Percentiles rank a stretch among this genome's conserved stretches.
These are phyloP conservation scores for Salinomyces thailandicus DNA, from an alignment of 2,329 filamentous ascomycete genomes.

Conservation along the genomic window DNA sequence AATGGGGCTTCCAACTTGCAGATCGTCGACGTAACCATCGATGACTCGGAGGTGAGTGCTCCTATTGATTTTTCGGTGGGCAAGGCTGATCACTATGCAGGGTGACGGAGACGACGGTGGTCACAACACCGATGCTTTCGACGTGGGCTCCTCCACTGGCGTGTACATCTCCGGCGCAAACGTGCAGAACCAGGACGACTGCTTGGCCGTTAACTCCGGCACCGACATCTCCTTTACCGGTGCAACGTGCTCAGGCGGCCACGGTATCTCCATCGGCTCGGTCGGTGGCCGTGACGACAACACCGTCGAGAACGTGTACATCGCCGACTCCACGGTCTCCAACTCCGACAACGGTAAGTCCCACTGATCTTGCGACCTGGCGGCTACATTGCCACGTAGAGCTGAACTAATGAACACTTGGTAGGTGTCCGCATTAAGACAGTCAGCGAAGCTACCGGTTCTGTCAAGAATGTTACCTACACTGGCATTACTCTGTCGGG, in stretches of 20 bases:
- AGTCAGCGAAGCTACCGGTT: constrained; percentile 39
- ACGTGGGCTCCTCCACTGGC: constrained; percentile 17
- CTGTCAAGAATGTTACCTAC: constrained; percentile 44
- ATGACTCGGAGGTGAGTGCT: constrained; percentile 46
- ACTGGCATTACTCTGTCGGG: constrained; percentile 40
- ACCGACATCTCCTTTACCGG: constrained; percentile 30
- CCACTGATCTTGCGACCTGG: constrained; percentile 27
- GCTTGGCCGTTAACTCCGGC: constrained; percentile 25
- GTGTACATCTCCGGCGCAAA: constrained; percentile 18
- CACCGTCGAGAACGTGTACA: constrained; percentile 37
- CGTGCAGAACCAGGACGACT: constrained; percentile 24
- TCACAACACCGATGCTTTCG: constrained; percentile 25
- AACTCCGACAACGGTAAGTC: constrained; percentile 39
- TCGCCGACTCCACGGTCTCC: constrained; percentile 34
- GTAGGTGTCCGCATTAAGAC: constrained; percentile 47
- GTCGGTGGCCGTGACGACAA: constrained; percentile 45
- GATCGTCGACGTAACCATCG: constrained; percentile 42
- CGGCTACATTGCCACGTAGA: not conserved
- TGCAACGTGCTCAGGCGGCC: constrained; percentile 38
- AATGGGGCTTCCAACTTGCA: constrained; percentile 35
- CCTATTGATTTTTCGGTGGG: not conserved
- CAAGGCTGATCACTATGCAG: not conserved
- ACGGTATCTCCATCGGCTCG: constrained; percentile 47
- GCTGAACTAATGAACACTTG: not conserved
- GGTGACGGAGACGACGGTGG: constrained; percentile 36